phyloP scores from a whole-genome alignment of 2,329 filamentous ascomycete species.

The Colletotrichum sp. region DNA sequence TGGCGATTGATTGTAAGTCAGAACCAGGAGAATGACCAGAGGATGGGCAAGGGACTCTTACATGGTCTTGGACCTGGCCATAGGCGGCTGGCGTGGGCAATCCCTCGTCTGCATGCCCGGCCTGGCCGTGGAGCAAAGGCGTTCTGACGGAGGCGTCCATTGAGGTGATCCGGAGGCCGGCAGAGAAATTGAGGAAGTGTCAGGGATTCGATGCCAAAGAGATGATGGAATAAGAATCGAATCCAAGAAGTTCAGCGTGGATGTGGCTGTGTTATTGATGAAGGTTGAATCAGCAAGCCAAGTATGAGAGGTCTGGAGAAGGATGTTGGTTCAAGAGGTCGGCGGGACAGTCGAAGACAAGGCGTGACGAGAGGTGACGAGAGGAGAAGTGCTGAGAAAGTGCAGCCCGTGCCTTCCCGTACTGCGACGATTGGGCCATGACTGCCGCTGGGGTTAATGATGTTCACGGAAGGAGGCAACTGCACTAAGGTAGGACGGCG shows the following conservation, averaged over 20 bases:
- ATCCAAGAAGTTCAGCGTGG: neutral
- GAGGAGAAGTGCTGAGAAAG: neutral
- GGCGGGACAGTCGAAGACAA: neutral
- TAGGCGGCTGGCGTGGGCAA: constrained; percentile 19
- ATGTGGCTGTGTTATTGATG: neutral
- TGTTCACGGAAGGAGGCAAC: neutral
- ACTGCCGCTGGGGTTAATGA: neutral
- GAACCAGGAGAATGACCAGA: neutral
- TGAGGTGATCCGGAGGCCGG: neutral
- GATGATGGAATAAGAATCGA: neutral
- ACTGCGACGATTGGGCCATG: neutral
- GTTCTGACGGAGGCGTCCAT: constrained; percentile 22
- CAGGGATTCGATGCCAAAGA: neutral
- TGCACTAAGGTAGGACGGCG: neutral
- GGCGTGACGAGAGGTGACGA: no score
- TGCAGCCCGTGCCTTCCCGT: neutral
- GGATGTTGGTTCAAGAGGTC: neutral
- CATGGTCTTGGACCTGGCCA: constrained; percentile 30
- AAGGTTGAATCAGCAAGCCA: neutral
- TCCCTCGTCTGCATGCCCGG: neutral
- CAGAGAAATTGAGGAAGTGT: constrained; percentile 1
- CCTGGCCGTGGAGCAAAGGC: constrained; percentile 21
- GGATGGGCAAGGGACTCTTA: constrained; percentile 20
- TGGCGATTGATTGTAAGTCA: constrained; percentile 28
- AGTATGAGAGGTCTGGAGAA: neutral